Percentiles rank a stretch among this genome's conserved stretches.
Conservation (phyloP, 805 yeast species). For the Starmerella sp. region DNA sequence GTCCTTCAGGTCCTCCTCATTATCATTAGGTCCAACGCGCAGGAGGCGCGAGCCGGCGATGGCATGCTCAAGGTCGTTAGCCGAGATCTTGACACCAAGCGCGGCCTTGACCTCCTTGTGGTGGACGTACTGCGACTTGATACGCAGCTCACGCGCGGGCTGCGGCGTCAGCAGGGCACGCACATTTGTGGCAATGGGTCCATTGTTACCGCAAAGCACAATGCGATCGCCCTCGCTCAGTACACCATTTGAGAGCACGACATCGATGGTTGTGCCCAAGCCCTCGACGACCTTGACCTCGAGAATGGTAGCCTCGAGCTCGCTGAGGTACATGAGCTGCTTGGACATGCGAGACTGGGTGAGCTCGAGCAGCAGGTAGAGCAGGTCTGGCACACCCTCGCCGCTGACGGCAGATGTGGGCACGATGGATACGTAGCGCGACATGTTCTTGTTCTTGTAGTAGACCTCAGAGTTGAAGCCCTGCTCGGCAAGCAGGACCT, state of each 20-base stretch:
- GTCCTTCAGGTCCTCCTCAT: slow-evolving; percentile 94
- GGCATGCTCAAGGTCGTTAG: slow-evolving; percentile 94
- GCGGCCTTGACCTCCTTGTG: slow-evolving; percentile 98
- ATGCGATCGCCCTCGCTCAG: slow-evolving; percentile 90
- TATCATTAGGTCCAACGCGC: slow-evolving; percentile 94
- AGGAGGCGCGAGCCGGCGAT: slow-evolving; percentile 96
- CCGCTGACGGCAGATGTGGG: slow-evolving; percentile 99
- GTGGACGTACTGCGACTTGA: slow-evolving; percentile 93
- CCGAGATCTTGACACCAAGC: slow-evolving; percentile 96
- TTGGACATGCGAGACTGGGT: slow-evolving; percentile 98
- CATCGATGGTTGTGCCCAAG: slow-evolving; percentile 97
- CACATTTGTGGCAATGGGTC: slow-evolving; percentile 93
- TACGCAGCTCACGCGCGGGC: slow-evolving; percentile 88
- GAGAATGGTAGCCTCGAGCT: slow-evolving; percentile 88
- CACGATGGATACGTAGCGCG: slow-evolving; percentile 88
- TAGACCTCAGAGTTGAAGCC: slow-evolving; percentile 96
- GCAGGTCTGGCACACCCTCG: slow-evolving; percentile 98
- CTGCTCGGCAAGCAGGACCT: slow-evolving; percentile 90
- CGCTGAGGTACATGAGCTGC: slow-evolving; percentile 89
- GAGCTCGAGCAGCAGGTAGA: slow-evolving; percentile 86
- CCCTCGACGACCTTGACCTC: slow-evolving; percentile 98
- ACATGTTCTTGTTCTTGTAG: slow-evolving; percentile 85
- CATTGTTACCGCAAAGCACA: slow-evolving; percentile 94
- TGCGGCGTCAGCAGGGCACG: slow-evolving; percentile 96
- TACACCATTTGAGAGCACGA: slow-evolving; percentile 91